Evolutionary conservation across 768 basidiomycete species (phyloP), one percentile per base, ranked within the genome.

Genomic region (Clitopilus hobsonii): DNA sequence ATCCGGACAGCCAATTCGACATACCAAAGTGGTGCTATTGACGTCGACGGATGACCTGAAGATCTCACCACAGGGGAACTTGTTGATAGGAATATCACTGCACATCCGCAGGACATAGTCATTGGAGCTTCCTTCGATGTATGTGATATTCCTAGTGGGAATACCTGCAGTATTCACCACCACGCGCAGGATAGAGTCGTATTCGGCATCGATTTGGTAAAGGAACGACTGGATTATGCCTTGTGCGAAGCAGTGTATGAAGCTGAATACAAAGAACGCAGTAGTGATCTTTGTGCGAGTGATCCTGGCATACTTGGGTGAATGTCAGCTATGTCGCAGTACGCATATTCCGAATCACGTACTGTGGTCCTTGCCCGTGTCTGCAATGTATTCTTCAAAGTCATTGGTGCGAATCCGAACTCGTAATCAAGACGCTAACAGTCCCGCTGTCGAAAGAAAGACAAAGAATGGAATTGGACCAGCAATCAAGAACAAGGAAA

Each of bases 241-340:
- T 56, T 83, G 82, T 8, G 74, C 66, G 49, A 82, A 73, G 61
- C 80, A 83, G 58, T 79, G 75, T 47, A 80, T 16, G 54, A 82
- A 69, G 32, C 73, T 75, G 57, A 82, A 74, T 22, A 81, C 55
- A 60, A 84, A 79, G 68, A 83, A 85, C 0, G 73, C 63, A 27
- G 71, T 64, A n/a, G 76, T 75, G 56, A 68, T 61, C 14, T 69
- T 67, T 56, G 69, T 76, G 28, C 73, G 63, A 2, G 71, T 73
- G 38, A 77, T 71, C 14, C 69, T 70, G 24, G 69, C 56, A 54
- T 72, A 72, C 76, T 78, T 50, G 13, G 30, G 20, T 16, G 2
- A 14, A 16, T 6, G 16, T 49, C n/a, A 49, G 48, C 4, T 14
- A 14, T 16, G 10, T 49, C 27, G n/a, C 8, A 23, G n/a, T 36